Evolutionary conservation across 495 filamentous ascomycete genomes (phyloP).

Genomic region (Hypomontagnella submonticulosa): DNA sequence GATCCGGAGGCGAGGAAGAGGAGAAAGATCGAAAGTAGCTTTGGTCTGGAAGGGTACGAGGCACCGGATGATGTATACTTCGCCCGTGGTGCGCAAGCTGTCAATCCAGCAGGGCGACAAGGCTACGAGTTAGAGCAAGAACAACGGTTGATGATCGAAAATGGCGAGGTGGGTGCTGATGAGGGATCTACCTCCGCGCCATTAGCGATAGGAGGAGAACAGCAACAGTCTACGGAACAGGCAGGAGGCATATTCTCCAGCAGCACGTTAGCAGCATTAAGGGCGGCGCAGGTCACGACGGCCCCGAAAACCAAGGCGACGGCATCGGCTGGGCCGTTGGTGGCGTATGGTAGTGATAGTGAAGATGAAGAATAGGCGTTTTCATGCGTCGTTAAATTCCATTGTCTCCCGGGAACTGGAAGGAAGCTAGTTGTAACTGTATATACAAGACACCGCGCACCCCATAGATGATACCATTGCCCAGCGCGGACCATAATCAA

Average conservation of each 20-base stretch:
- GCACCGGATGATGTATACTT: conserved; percentile 96
- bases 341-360: conserved; percentile 91
- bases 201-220: conserved; percentile 58
- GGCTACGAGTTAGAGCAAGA: conserved; percentile 60
- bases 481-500: conserved; percentile 13
- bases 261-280: conserved; percentile 79
- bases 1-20: conserved; percentile 87
- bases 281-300: conserved; percentile 62
- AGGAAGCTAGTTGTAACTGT: conserved; percentile 16
- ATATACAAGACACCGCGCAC: conserved; percentile 20
- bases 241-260: conserved; percentile 80
- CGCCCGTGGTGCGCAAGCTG: conserved; percentile 70
- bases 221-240: conserved; percentile 52
- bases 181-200: conserved; percentile 31
- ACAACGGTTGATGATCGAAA: conserved; percentile 63
- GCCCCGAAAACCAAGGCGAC: conserved; percentile 59
- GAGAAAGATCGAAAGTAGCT: conserved; percentile 88
- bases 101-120: conserved; percentile 66
- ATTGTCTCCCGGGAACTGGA: neutral
- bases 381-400: neutral
- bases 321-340: conserved; percentile 72
- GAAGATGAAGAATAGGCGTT: conserved; percentile 60
- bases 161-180: conserved; percentile 30
- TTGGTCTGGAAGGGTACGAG: conserved; percentile 91
- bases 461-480: conserved; percentile 32